Base-by-base conservation (phyloP, 257 asterid genomes). In the Mentha longifolia region DNA sequence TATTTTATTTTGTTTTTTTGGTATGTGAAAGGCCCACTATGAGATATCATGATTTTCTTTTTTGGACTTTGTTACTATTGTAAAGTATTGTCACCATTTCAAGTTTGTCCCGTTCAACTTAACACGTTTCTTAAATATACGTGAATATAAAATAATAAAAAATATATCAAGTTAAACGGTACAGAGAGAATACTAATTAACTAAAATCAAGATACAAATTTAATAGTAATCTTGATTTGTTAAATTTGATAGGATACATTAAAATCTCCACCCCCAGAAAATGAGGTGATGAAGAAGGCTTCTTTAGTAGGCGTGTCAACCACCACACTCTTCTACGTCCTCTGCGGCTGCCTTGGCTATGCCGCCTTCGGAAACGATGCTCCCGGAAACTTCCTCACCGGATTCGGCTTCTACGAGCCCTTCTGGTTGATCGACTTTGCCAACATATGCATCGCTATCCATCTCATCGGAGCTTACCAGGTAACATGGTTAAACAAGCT, bases 391-490 rank as follows among this genome's bases (percentile, higher is more conserved):
- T 85, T 87, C 78, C 86, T 87, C 25, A 83, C 93, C 6, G 90
- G 90, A 0, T 87, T 87, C n/a, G 90, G 90, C 17, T 87, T 87
- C 57, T 85, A 78, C 62, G 90, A 83, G 73, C 90, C 90, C 31
- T 87, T 77, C 17, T 87, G 93, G 93, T 57, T 87, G 55, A 71
- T 87, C 45, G 90, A 83, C 77, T 67, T 85, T 0, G 93, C 93
- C 57, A 87, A 87, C 14, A 63, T 81, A 10, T 83, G 88, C 87
- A 87, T 87, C 9, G 90, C 85, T 43, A 13, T 87, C 63, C 93
- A 83, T 74, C 82, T 87, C 41, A 31, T 87, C 6, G 93, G 90
- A 2, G 93, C 93, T 55, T 87, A 87, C 68, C 92, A 87, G 87
- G 89, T 82, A 57, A 57, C 2, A 1, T 35, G 39, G 39, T 35